Conservation (phyloP, 2,329 filamentous ascomycete genomes). For the Lasiodiplodia gonubiensis region DNA sequence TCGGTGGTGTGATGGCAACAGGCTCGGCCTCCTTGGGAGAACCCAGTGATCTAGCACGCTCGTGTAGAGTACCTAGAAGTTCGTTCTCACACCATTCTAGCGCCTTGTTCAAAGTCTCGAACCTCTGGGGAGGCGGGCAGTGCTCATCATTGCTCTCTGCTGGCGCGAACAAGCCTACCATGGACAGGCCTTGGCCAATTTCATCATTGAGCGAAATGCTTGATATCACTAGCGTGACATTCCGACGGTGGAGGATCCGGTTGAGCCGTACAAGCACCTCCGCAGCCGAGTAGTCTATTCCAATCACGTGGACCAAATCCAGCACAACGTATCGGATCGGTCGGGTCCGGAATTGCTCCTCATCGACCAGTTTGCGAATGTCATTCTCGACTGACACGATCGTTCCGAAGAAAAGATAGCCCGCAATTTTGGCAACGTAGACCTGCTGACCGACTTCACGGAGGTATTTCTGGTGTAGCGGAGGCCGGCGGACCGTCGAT, state of each 20-base stretch:
- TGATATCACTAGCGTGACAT: constrained; percentile 81
- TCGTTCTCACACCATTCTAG: constrained; percentile 96
- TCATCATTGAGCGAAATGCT: constrained; percentile 78
- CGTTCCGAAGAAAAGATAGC: constrained; percentile 97
- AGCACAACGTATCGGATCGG: constrained; percentile 90
- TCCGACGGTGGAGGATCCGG: constrained; percentile 76
- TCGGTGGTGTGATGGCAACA: constrained; percentile 38
- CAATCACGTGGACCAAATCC: constrained; percentile 87
- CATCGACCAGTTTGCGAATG: constrained; percentile 80
- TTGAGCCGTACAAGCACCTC: constrained; percentile 95
- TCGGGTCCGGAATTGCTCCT: constrained; percentile 75
- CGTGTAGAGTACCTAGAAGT: constrained; percentile 70
- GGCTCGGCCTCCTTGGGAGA: constrained; percentile 50
- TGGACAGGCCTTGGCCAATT: constrained; percentile 78
- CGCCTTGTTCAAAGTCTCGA: constrained; percentile 89
- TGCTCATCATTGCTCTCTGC: constrained; percentile 71
- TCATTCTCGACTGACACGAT: constrained; percentile 94
- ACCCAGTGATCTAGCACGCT: constrained; percentile 46
- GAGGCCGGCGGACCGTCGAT: constrained; percentile 90
- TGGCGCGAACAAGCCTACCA: constrained; percentile 76
- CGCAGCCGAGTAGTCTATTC: constrained; percentile 93
- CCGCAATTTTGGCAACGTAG: constrained; percentile 86
- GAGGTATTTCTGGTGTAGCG: constrained; percentile 85
- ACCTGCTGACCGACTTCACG: constrained; percentile 86
- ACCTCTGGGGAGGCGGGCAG: constrained; percentile 63